Evolutionary conservation across 495 filamentous ascomycete species (phyloP).

Genomic region (Gamarada debralockiae): DNA sequence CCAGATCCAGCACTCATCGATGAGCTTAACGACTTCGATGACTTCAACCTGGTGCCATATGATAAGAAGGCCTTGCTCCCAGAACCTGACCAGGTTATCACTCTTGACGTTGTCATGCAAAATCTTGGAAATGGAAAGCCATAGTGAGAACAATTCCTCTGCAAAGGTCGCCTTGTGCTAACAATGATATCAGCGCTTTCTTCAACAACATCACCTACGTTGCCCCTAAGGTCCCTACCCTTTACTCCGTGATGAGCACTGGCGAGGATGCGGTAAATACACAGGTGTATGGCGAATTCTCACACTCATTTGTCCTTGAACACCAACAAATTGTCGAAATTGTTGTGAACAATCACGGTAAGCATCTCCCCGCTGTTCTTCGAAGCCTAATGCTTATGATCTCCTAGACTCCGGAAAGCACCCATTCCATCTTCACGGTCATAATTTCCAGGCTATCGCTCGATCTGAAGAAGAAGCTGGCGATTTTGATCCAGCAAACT

Average conservation of each 20-base stretch:
- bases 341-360: constrained; percentile 67
- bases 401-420: constrained; percentile 41
- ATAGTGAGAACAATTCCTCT: constrained; percentile 46
- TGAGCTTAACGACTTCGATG: constrained; percentile 65
- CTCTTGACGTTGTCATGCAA: constrained; percentile 59
- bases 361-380: background rate
- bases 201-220: constrained; percentile 79
- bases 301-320: constrained; percentile 63
- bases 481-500: constrained; percentile 30
- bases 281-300: constrained; percentile 68
- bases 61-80: constrained; percentile 55
- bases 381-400: constrained; percentile 8
- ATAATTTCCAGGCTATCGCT: constrained; percentile 65
- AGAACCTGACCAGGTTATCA: constrained; percentile 56
- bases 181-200: constrained; percentile 52
- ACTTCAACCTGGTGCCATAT: constrained; percentile 62
- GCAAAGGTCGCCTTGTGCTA: background rate
- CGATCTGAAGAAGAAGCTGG: constrained; percentile 41
- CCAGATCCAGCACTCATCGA: constrained; percentile 52
- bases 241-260: constrained; percentile 70
- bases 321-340: constrained; percentile 71
- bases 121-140: constrained; percentile 71
- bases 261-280: constrained; percentile 59
- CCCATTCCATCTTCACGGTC: constrained; percentile 88
- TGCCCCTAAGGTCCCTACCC: constrained; percentile 69